These are phyloP conservation scores for Glycyrrhiza uralensis DNA, from an alignment of 306 rosid genomes.

Conservation along the genomic window DNA sequence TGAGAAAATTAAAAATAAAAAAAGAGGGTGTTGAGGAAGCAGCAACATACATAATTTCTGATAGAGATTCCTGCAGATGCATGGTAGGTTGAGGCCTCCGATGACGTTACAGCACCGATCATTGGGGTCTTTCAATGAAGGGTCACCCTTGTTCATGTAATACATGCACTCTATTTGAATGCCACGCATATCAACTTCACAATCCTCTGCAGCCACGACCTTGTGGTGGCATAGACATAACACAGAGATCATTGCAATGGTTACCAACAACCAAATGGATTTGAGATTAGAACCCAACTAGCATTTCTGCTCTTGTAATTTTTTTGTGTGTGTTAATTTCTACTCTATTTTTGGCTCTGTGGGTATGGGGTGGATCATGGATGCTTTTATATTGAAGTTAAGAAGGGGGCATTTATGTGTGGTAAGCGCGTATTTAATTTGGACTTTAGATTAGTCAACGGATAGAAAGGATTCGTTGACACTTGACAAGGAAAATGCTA, in stretches of 20 bases:
- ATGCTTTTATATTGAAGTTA: background rate
- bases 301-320: background rate
- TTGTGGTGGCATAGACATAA: background rate
- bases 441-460: no score
- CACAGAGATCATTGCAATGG: background rate
- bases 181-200: background rate
- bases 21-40: background rate
- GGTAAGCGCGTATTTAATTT: background rate
- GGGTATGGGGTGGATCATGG: background rate
- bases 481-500: no score
- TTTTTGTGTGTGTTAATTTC: background rate
- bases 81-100: background rate
- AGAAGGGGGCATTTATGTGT: background rate
- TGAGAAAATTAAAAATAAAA: background rate
- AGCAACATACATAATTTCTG: background rate
- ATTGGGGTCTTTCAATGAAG: constrained; percentile 1
- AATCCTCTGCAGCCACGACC: constrained; percentile 7
- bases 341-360: no score
- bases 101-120: constrained; percentile 17
- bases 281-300: background rate
- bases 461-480: no score
- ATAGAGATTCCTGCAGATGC: constrained; percentile 17
- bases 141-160: constrained; percentile 13
- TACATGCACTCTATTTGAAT: constrained; percentile 28
- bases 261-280: background rate